phyloP scores from a whole-genome alignment of 768 basidiomycete species.

The Podaxis sp. region DNA sequence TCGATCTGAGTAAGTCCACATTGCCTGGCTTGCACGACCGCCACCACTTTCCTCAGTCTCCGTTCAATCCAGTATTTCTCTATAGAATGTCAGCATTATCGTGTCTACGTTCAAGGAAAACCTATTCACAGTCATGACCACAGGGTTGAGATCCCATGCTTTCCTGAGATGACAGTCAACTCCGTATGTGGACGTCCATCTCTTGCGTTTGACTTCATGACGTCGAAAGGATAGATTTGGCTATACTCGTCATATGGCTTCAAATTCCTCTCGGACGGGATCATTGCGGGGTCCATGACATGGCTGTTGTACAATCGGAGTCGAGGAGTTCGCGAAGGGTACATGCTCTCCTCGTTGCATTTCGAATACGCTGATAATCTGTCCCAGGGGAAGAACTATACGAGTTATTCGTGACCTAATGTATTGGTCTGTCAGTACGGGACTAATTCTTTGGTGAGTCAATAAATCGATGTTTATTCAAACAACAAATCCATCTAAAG shows the following conservation, averaged over 20 bases:
- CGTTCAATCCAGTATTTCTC: not conserved
- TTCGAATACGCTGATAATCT: not conserved
- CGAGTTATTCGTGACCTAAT: constrained; percentile 3
- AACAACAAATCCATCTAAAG: not conserved
- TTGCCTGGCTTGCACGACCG: not conserved
- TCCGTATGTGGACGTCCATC: not conserved
- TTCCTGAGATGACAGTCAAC: not conserved
- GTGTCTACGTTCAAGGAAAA: not conserved
- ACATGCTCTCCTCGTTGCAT: not conserved
- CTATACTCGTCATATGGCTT: not conserved
- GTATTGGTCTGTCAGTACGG: constrained; percentile 5
- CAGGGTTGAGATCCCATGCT: not conserved
- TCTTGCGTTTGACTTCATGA: not conserved
- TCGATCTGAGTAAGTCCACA: not conserved
- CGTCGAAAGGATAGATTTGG: not conserved
- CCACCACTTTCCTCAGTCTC: not conserved
- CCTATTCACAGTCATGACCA: not conserved
- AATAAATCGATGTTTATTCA: not conserved
- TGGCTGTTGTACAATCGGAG: constrained; percentile 8
- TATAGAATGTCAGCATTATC: not conserved
- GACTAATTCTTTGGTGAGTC: constrained; percentile 1
- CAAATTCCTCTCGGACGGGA: constrained; percentile 8
- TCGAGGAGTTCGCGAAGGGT: not conserved
- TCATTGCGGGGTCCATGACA: constrained; percentile 3
- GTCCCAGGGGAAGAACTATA: not conserved